Evolutionary conservation across 1,284 basidiomycete species (phyloP).

Genomic region (Moesziomyces parantarcticus): DNA sequence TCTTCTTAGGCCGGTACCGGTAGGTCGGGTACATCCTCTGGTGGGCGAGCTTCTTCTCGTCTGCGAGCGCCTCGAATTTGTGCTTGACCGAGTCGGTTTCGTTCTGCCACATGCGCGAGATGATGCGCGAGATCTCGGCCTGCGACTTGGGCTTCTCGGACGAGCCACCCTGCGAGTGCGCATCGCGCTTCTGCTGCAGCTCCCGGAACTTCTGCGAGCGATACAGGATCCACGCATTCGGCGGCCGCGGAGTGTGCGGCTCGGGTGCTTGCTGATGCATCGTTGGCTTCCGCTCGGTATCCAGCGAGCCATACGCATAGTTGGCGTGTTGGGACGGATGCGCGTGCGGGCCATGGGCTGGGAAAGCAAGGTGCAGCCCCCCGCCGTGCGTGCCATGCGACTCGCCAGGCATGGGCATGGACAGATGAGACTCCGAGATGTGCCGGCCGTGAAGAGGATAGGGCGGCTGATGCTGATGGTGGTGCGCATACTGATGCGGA

Average conservation of each 20-base stretch:
- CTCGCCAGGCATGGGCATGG: conserved; percentile 20
- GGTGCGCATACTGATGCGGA: conserved; percentile 5
- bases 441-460: conserved; percentile 12
- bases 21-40: conserved; percentile 47
- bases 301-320: conserved; percentile 5
- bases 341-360: conserved; percentile 9
- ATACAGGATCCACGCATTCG: conserved; percentile 93
- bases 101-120: conserved; percentile 78
- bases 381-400: conserved; percentile 3
- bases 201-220: conserved; percentile 75
- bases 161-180: conserved; percentile 62
- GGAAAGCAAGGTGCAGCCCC: conserved; percentile 5
- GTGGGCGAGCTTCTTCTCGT: conserved; percentile 74
- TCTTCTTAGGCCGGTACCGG: conserved; percentile 46
- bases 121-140: conserved; percentile 77
- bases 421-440: conserved; percentile 9
- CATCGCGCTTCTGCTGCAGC: conserved; percentile 68
- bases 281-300: conserved; percentile 8
- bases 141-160: conserved; percentile 73
- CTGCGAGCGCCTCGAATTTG: conserved; percentile 78
- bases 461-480: conserved; percentile 3
- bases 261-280: conserved; percentile 15
- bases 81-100: conserved; percentile 73
- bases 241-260: conserved; percentile 76
- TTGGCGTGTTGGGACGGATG: conserved; percentile 4